phyloP scores from a whole-genome alignment of 441 rosid genomes.

The Mallotus japonicus region DNA sequence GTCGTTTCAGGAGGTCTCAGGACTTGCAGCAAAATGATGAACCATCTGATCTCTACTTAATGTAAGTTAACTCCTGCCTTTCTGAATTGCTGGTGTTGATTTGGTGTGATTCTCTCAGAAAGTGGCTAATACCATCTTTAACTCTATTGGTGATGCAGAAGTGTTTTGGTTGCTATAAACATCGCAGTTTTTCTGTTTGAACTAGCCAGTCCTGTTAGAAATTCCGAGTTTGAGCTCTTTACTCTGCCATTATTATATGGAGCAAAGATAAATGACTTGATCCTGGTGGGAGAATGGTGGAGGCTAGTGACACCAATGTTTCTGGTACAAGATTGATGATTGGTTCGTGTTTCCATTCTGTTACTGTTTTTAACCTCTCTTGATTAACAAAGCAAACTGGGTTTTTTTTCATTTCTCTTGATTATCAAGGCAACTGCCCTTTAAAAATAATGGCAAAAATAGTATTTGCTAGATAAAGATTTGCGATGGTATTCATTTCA shows the following conservation, averaged over 20 bases:
- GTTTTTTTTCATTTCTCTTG: conserved; percentile 21
- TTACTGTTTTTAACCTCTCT: conserved; percentile 25
- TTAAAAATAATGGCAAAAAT: neutral
- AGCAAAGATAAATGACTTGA: conserved; percentile 80
- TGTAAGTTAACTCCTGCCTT: conserved; percentile 40
- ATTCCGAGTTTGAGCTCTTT: conserved; percentile 56
- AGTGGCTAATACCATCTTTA: neutral
- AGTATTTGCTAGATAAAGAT: no score
- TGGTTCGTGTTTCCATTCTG: conserved; percentile 62
- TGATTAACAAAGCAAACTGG: conserved; percentile 1
- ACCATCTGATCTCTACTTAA: conserved; percentile 56
- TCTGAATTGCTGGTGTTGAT: neutral
- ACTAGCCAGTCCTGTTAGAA: conserved; percentile 70
- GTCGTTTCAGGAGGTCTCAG: conserved; percentile 25
- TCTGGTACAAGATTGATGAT: conserved; percentile 92
- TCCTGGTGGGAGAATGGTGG: conserved; percentile 94
- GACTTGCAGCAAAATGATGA: conserved; percentile 41
- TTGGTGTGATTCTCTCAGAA: neutral
- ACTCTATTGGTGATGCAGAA: conserved; percentile 43
- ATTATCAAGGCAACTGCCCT: conserved; percentile 11
- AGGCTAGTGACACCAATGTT: conserved; percentile 93
- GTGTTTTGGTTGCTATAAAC: conserved; percentile 63
- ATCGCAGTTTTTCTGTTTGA: conserved; percentile 78
- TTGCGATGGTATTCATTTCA: neutral
- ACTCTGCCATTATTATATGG: conserved; percentile 73